Evolutionary conservation across 2,329 filamentous ascomycete genomes (phyloP).

Genomic region (Arthrocladium fulminans): DNA sequence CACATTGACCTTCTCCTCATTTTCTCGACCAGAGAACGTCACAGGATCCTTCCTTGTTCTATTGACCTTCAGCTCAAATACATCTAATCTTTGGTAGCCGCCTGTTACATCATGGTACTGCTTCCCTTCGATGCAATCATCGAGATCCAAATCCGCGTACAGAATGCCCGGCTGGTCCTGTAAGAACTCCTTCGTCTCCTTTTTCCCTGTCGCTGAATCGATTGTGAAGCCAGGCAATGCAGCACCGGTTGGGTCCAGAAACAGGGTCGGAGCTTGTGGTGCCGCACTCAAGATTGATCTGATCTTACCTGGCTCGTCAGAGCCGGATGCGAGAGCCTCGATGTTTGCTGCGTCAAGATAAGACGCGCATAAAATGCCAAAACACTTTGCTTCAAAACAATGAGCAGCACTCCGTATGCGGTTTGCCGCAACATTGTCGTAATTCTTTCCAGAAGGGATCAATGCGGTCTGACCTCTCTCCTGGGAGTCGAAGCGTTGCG

Average conservation of each 20-base stretch:
- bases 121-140: constrained; percentile 46
- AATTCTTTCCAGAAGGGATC: too few relatives aligned
- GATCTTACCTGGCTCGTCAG: constrained; percentile 19
- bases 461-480: too few relatives aligned
- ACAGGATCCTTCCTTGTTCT: constrained; percentile 32
- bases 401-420: constrained; percentile 44
- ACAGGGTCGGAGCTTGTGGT: constrained; percentile 41
- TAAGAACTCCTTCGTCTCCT: constrained; percentile 29
- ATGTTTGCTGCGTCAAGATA: constrained; percentile 36
- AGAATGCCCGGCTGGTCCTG: constrained; percentile 42
- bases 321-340: constrained; percentile 26
- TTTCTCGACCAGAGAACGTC: too few relatives aligned
- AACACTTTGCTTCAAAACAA: constrained; percentile 51
- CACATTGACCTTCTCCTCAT: too few relatives aligned
- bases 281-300: constrained; percentile 29
- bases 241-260: constrained; percentile 44
- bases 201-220: constrained; percentile 14
- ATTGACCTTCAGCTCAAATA: constrained; percentile 46
- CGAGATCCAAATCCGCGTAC: constrained; percentile 45
- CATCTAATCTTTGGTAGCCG: constrained; percentile 47
- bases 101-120: constrained; percentile 51
- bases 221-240: constrained; percentile 32
- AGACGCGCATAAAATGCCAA: constrained; percentile 44
- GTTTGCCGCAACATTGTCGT: constrained; percentile 48
- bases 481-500: background rate